Conservation (phyloP, 148 eudicot genomes). For the Vaccinium darrowii region DNA sequence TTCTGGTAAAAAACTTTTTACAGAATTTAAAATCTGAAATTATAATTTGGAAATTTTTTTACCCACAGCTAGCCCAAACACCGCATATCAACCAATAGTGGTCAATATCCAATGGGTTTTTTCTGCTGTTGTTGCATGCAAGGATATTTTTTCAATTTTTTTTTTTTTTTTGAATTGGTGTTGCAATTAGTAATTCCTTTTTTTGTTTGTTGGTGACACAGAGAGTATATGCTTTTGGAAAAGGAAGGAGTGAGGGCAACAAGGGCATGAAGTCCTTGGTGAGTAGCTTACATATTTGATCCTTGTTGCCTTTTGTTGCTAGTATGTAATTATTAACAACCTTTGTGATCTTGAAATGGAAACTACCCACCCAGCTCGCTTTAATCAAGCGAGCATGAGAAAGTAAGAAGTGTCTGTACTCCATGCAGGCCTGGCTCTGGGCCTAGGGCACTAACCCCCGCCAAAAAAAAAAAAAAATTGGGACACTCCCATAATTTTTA, state of each 20-base stretch:
- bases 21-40: no score
- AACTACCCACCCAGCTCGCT: background rate
- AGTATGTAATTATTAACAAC: background rate
- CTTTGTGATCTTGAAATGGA: background rate
- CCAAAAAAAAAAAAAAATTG: no score
- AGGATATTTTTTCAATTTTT: background rate
- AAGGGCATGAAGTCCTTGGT: constrained; percentile 98
- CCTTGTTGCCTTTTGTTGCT: background rate
- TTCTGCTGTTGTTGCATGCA: background rate
- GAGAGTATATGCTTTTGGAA: constrained; percentile 90
- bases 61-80: no score
- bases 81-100: background rate
- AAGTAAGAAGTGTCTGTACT: no score
- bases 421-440: no score
- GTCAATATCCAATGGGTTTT: background rate
- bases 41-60: no score
- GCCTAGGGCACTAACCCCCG: no score
- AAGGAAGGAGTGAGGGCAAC: constrained; percentile 94
- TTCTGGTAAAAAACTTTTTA: no score
- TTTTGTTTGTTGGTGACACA: constrained; percentile 23
- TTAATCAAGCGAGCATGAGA: no score
- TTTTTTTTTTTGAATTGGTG: background rate
- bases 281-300: constrained; percentile 24
- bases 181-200: background rate
- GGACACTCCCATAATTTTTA: no score